These are phyloP conservation scores for Trichoderma afroharzianum DNA, from an alignment of 2,329 filamentous ascomycete species.

Conservation along the genomic window DNA sequence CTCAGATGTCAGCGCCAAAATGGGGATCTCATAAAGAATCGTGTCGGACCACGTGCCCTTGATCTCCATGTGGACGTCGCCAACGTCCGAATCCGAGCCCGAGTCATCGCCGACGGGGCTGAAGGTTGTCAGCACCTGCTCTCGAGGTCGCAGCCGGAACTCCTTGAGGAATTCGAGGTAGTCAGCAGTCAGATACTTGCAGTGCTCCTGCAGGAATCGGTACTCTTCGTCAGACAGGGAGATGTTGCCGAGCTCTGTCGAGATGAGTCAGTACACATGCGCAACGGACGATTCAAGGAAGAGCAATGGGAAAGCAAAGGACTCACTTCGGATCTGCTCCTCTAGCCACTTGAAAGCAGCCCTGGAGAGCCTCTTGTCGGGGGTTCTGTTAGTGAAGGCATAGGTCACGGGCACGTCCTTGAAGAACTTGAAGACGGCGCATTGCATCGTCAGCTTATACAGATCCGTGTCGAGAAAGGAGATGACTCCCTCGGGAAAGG, in stretches of 20 bases:
- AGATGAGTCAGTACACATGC: slow-evolving; percentile 25
- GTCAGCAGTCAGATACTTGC: slow-evolving; percentile 71
- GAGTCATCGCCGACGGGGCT: slow-evolving; percentile 52
- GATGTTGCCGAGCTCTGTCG: slow-evolving; percentile 74
- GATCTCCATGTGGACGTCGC: slow-evolving; percentile 73
- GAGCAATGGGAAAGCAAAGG: not conserved
- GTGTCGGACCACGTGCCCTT: slow-evolving; percentile 89
- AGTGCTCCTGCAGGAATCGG: slow-evolving; percentile 71
- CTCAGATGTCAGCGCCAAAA: slow-evolving; percentile 87
- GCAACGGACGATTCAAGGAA: not conserved
- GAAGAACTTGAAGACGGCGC: slow-evolving; percentile 89
- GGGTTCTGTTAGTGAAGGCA: slow-evolving; percentile 91
- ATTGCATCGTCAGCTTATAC: slow-evolving; percentile 99
- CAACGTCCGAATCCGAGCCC: slow-evolving; percentile 61
- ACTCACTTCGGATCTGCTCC: slow-evolving; percentile 73
- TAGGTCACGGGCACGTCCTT: slow-evolving; percentile 80
- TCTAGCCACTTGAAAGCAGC: slow-evolving; percentile 82
- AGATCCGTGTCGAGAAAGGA: slow-evolving; percentile 80
- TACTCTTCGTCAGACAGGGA: slow-evolving; percentile 76
- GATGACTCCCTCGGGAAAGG: slow-evolving; percentile 71
- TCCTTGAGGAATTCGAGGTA: slow-evolving; percentile 80
- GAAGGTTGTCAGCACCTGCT: slow-evolving; percentile 75
- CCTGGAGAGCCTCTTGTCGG: slow-evolving; percentile 84
- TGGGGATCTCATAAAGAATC: slow-evolving; percentile 94
- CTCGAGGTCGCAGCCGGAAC: slow-evolving; percentile 75